Evolutionary conservation across 345 rosid genomes (phyloP).

Genomic region (Kernera saxatilis): DNA sequence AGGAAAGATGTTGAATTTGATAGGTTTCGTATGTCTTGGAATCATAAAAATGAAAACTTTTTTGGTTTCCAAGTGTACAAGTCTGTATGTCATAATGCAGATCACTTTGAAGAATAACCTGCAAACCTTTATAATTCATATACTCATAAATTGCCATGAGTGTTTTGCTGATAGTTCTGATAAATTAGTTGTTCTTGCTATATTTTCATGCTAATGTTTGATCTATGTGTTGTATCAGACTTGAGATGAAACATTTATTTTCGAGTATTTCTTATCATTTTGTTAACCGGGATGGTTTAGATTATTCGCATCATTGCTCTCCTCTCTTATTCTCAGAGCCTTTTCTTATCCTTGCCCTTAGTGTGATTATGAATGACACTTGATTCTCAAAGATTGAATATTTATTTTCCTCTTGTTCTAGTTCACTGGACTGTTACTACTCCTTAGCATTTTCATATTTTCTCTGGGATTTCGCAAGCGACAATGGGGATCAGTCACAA

Average conservation of each 20-base stretch:
- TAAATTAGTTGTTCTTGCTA: background rate
- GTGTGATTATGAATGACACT: background rate
- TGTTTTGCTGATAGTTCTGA: constrained; percentile 6
- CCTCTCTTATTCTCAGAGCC: background rate
- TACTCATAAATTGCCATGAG: constrained; percentile 6
- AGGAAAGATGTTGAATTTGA: constrained; percentile 17
- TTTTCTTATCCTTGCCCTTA: background rate
- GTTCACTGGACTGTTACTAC: background rate
- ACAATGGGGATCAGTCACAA: background rate
- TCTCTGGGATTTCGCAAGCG: background rate
- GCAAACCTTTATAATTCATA: background rate
- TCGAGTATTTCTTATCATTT: background rate
- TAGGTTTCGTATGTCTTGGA: constrained; percentile 18
- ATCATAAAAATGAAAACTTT: constrained; percentile 23
- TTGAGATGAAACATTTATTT: background rate
- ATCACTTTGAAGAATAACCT: constrained; percentile 22
- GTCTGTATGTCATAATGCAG: constrained; percentile 18
- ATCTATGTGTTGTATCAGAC: constrained; percentile 12
- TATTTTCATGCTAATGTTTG: background rate
- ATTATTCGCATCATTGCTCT: background rate
- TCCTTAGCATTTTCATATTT: background rate
- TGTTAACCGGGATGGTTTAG: background rate
- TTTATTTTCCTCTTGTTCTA: background rate
- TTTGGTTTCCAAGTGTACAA: background rate
- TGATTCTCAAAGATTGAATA: background rate